Evolutionary conservation across 2,329 filamentous ascomycete genomes (phyloP).

Genomic region (Trichoderma aggressivum): DNA sequence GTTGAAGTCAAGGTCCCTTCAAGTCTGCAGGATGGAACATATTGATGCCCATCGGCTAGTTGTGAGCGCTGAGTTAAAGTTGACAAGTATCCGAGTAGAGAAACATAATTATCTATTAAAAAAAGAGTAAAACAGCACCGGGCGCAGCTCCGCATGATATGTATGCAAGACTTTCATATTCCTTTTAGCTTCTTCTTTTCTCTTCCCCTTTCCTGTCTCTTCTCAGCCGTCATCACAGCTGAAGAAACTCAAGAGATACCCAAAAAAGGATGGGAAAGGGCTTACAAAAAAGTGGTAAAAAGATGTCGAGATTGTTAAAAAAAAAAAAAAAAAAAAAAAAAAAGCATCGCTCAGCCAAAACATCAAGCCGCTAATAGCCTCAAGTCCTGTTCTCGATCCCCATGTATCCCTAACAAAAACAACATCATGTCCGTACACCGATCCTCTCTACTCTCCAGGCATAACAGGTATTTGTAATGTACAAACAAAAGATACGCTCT

Average conservation of each 20-base stretch:
- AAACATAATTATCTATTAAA: slow-evolving; percentile 5
- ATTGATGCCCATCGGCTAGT: not conserved
- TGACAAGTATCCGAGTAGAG: not conserved
- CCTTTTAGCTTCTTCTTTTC: not conserved
- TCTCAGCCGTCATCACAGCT: not conserved
- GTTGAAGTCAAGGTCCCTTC: slow-evolving; percentile 20
- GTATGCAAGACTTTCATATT: slow-evolving; percentile 4
- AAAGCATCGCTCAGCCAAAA: not conserved
- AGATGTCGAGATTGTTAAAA: not conserved
- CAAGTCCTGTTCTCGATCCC: not conserved
- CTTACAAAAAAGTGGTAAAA: not conserved
- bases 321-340: not conserved
- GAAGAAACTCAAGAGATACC: not conserved
- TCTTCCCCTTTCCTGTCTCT: not conserved
- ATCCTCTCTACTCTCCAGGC: slow-evolving; percentile 9
- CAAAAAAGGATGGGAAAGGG: not conserved
- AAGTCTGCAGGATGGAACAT: not conserved
- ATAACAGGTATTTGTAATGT: slow-evolving; percentile 16
- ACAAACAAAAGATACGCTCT: slow-evolving; percentile 19
- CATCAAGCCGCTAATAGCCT: not conserved
- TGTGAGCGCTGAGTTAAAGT: not conserved
- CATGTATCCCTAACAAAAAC: slow-evolving; percentile 1
- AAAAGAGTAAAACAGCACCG: not conserved
- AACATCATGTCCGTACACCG: slow-evolving; percentile 12
- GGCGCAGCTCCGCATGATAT: not conserved